Base-by-base conservation (phyloP, 2,329 filamentous ascomycete species). In the Ceratocystis variospora region DNA sequence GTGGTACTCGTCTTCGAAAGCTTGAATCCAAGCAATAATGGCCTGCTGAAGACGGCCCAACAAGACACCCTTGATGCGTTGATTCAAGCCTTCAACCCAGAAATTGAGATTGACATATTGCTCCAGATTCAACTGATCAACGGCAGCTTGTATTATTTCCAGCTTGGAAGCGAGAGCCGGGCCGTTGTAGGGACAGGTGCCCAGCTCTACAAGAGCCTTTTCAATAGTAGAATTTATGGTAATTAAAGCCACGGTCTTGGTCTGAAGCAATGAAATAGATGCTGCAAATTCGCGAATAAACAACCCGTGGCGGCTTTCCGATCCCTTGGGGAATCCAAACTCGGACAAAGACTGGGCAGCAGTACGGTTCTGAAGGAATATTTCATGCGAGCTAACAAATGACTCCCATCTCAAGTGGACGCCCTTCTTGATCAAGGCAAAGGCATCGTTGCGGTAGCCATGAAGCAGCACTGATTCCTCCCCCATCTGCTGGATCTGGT, bases 51-150 rank as follows among this genome's bases (percentile, higher is more conserved):
- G 80, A 44, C 94, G 89, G n/a, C 84, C 79, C 37, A 92, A 83
- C 22, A 99, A 80, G 62, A 89, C 88, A 0, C 81, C 77, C 74
- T 96, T 90, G 66, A 99, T 91, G 71, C 90, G 88, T 57, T 83
- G 78, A 73, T 99, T 99, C 78, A 96, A 85, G 67, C 88, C 84
- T 44, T 86, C 82, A 10, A 99, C 94, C 93, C 94, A 99, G 71
- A 86, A 88, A 19, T 87, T 83, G 61, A 99, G 83, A 71, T 99
- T 99, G 67, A 94, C 88, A 71, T 96, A 99, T 72, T 94, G 93
- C 73, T 99, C 93, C 66, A 99, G 77, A 72, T 97, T 97, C 64
- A 99, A 82, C 77, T 96, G 92, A 78, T 99, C 95, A 46, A 99
- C 92, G 19, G 91, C 88, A 65, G 87, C 87, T 74, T 99, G 94